Conservation (phyloP, 768 basidiomycete species). For the Suillus weaverae region DNA sequence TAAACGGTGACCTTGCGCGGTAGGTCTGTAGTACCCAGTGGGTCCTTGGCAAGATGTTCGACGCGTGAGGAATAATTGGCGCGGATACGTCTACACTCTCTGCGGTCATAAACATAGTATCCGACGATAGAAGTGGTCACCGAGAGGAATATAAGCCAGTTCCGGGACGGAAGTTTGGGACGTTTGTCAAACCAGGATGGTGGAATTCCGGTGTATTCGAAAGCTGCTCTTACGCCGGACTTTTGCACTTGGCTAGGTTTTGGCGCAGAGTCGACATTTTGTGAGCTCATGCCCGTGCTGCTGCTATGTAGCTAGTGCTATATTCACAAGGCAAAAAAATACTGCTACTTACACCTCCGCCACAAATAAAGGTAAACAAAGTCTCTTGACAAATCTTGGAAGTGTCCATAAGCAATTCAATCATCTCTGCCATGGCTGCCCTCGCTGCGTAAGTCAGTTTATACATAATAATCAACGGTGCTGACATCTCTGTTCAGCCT, state of each 20-base stretch:
- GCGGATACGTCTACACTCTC: slow-evolving; percentile 74
- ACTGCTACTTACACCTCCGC: slow-evolving; percentile 22
- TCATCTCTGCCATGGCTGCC: slow-evolving; percentile 52
- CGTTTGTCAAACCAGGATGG: slow-evolving; percentile 81
- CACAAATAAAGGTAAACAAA: slow-evolving; percentile 23
- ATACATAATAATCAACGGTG: slow-evolving; percentile 2
- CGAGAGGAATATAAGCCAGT: slow-evolving; percentile 91
- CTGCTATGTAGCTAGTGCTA: not conserved
- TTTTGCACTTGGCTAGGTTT: slow-evolving; percentile 15
- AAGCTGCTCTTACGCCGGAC: slow-evolving; percentile 62
- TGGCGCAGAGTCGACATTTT: slow-evolving; percentile 4
- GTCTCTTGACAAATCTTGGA: not conserved
- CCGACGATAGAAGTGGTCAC: slow-evolving; percentile 70
- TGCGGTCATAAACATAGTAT: slow-evolving; percentile 84
- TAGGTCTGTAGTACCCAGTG: slow-evolving; percentile 59
- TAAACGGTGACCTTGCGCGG: slow-evolving; percentile 85
- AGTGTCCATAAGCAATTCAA: not conserved
- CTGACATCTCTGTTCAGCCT: slow-evolving; percentile 42
- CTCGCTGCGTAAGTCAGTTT: slow-evolving; percentile 67
- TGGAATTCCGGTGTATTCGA: slow-evolving; percentile 68
- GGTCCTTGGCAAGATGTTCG: slow-evolving; percentile 69
- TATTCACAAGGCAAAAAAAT: too few relatives aligned
- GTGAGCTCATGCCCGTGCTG: slow-evolving; percentile 9
- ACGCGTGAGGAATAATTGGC: slow-evolving; percentile 81
- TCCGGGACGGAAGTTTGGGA: slow-evolving; percentile 85